Evolutionary conservation across 148 eudicot genomes (phyloP).

Genomic region (Rhododendron vialii): DNA sequence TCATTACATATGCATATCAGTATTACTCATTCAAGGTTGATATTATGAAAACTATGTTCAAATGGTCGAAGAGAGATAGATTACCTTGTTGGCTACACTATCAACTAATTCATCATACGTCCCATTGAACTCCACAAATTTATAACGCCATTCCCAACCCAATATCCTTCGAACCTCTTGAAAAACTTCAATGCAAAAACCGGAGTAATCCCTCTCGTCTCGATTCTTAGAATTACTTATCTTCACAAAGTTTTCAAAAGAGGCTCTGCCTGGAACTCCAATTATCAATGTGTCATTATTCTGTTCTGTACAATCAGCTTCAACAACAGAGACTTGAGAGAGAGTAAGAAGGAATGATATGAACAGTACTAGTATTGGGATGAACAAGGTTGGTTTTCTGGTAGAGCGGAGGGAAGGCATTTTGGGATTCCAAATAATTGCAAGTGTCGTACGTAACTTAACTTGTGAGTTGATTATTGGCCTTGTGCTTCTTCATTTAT

Average conservation of each 20-base stretch:
- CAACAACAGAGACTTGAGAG: not conserved
- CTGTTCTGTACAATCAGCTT: not conserved
- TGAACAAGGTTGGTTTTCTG: too few relatives aligned
- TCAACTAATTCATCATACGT: constrained; percentile 7
- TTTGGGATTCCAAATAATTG: not conserved
- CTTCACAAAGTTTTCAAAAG: not conserved
- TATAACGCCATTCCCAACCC: not conserved
- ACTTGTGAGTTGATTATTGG: not conserved
- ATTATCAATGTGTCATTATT: not conserved
- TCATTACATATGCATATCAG: too few relatives aligned
- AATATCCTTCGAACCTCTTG: not conserved
- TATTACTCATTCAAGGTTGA: too few relatives aligned
- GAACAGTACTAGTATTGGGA: not conserved
- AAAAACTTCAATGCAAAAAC: constrained; percentile 10
- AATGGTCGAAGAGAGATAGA: not conserved
- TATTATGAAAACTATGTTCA: too few relatives aligned
- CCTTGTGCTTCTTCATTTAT: too few relatives aligned
- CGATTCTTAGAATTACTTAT: too few relatives aligned
- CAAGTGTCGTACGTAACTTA: not conserved
- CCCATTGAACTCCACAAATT: not conserved
- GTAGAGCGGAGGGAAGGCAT: not conserved
- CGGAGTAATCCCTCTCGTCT: not conserved
- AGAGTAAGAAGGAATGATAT: not conserved
- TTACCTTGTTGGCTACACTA: constrained; percentile 15
- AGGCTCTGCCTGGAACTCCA: not conserved